Base-by-base conservation (phyloP, 2,329 filamentous ascomycete genomes). In the Metarhizium album region DNA sequence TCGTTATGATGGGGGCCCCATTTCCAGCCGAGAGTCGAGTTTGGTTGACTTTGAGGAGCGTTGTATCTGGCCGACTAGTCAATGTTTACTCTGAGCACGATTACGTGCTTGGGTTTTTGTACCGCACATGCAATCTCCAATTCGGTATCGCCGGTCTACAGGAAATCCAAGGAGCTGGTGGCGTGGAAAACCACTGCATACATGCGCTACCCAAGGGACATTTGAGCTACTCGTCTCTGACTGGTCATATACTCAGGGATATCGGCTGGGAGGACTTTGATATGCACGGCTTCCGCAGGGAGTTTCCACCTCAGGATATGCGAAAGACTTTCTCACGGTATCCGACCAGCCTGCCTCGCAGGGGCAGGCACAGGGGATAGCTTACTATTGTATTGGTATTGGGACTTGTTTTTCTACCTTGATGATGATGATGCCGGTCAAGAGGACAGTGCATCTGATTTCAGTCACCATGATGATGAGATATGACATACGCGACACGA, bases 81-180 rank as follows among this genome's bases (percentile, higher is more conserved):
- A 97, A 96, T 59, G 89, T 93, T 3, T 96, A 84, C 64, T 94
- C 87, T 1, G 82, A 85, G 48, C 87, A 88, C 45, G 91, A 97
- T 65, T 90, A 88, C 57, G 82, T 96, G 23, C 81, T 97, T 2
- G 90, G 83, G 1, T 95, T 96, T 64, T 73, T 96, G 38, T 95
- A 91, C 64, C 83, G 91, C 47, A 87, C 82, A 2, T 87, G 86
- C 49, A 89, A 84, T 58, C 79, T 91, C 47, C 84, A 93, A 56
- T 84, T 86, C 54, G 90, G 91, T 2, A 77, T 97, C 33, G 90
- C 90, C 0, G 91, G 91, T 1, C 70, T 97, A 18, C 86, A 95
- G 64, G 76, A 78, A 16, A 79, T 93, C 31, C 73, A 79, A 40
- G 83, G 82, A 14, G 80, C 89, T 2, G 71, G 74, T 48, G 75